Conservation (phyloP, 2,329 filamentous ascomycete species). For the Dothistroma pini region DNA sequence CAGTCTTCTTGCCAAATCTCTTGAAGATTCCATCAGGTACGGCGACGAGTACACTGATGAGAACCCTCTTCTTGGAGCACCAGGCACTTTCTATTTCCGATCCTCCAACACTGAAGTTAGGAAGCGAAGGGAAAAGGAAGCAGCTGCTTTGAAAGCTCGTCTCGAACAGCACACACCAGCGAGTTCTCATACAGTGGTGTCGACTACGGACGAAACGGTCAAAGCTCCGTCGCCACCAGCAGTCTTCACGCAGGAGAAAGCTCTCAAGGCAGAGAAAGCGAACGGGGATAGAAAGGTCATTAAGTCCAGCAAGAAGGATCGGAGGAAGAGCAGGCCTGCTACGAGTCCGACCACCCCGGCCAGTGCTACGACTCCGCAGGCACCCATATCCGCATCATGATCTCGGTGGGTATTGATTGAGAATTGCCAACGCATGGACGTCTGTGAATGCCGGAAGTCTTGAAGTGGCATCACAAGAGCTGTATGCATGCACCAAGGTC, state of each 20-base stretch:
- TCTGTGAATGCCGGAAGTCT: too few species aligned
- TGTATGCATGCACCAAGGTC: too few species aligned
- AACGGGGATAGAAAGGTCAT: constrained; percentile 18
- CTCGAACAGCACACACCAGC: constrained; percentile 17
- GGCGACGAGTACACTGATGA: constrained; percentile 63
- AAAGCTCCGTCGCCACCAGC: constrained; percentile 12
- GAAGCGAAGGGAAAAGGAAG: constrained; percentile 39
- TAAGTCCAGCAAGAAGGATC: constrained; percentile 19
- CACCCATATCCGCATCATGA: constrained; percentile 12
- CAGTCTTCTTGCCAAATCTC: constrained; percentile 39
- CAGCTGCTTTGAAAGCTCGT: constrained; percentile 28
- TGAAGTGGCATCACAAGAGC: too few species aligned
- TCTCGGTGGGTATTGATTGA: background rate
- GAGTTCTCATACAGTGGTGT: constrained; percentile 13
- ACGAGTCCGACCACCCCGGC: constrained; percentile 22
- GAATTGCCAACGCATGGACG: background rate
- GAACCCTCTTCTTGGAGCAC: constrained; percentile 59
- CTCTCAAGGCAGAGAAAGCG: constrained; percentile 8
- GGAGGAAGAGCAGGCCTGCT: constrained; percentile 21
- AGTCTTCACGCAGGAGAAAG: constrained; percentile 21
- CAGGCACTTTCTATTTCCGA: constrained; percentile 58
- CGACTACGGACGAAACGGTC: constrained; percentile 10
- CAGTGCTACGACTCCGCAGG: constrained; percentile 12
- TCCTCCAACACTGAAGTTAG: constrained; percentile 42
- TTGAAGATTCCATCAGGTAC: constrained; percentile 42